Percentiles rank a stretch among this genome's conserved stretches.
Conservation (phyloP, 2,329 filamentous ascomycete genomes). For the Dactylellina sp. region DNA sequence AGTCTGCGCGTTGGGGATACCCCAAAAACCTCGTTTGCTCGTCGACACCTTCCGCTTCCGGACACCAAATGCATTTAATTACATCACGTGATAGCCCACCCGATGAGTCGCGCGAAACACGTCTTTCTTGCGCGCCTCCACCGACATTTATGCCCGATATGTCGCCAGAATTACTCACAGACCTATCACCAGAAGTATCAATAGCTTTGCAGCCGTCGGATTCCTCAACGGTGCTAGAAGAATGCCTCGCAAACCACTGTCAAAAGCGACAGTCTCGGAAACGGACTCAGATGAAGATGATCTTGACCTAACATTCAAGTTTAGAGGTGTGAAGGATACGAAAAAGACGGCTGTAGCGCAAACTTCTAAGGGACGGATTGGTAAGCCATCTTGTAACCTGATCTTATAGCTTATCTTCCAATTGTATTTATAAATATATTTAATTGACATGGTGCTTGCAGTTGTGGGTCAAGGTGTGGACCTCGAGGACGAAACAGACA, state of each 20-base stretch:
- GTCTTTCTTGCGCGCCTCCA: constrained; percentile 7
- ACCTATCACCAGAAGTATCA: neutral
- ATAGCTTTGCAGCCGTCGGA: too few species aligned
- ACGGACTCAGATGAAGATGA: constrained; percentile 34
- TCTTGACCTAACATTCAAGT: constrained; percentile 44
- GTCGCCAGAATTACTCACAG: neutral
- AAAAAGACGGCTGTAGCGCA: constrained; percentile 22
- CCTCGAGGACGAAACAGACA: constrained; percentile 17
- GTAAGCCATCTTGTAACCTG: neutral
- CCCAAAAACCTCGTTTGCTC: too few species aligned
- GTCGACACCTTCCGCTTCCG: constrained; percentile 10
- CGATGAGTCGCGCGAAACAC: constrained; percentile 53
- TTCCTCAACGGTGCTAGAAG: neutral
- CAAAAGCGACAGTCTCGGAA: constrained; percentile 16
- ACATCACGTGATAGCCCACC: constrained; percentile 33
- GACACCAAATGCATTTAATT: neutral
- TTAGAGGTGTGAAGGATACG: constrained; percentile 4
- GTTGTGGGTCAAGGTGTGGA: too few species aligned
- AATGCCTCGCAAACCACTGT: constrained; percentile 15
- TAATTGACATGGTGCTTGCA: too few species aligned
- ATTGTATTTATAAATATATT: too few species aligned
- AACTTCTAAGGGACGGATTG: neutral
- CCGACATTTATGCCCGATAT: neutral
- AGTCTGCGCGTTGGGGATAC: too few species aligned
- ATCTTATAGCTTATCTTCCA: too few species aligned